Conservation (phyloP, 768 basidiomycete genomes). For the Scleroderma bovista region DNA sequence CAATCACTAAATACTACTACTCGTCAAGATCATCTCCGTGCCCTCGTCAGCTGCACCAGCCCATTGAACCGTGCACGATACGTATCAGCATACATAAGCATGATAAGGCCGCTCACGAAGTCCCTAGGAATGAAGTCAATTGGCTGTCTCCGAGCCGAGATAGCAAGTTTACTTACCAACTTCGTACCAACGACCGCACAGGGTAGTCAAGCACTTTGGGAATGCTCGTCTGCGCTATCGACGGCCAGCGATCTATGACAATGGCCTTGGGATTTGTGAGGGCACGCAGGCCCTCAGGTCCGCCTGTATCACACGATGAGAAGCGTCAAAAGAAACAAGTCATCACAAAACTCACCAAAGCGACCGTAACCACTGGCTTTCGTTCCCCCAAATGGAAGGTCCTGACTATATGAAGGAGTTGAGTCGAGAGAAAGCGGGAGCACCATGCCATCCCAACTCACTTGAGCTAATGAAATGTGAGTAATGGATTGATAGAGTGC, state of each 20-base stretch:
- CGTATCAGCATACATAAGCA: constrained; percentile 43
- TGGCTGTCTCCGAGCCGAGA: neutral
- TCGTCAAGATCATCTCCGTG: constrained; percentile 22
- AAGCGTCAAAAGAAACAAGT: constrained; percentile 2
- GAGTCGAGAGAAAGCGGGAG: constrained; percentile 1
- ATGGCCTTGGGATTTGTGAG: constrained; percentile 88
- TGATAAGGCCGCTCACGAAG: constrained; percentile 44
- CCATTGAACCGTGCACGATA: constrained; percentile 41
- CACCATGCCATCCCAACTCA: constrained; percentile 30
- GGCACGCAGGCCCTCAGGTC: constrained; percentile 86
- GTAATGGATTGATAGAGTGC: constrained; percentile 7
- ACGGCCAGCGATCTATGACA: constrained; percentile 81
- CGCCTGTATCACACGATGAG: constrained; percentile 44
- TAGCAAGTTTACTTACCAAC: constrained; percentile 56
- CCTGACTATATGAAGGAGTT: constrained; percentile 50
- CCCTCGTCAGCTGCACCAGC: constrained; percentile 35
- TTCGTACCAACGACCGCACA: constrained; percentile 60
- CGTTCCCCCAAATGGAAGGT: constrained; percentile 90
- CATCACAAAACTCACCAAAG: constrained; percentile 53
- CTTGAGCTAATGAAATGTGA: constrained; percentile 50
- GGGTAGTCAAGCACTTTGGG: constrained; percentile 87
- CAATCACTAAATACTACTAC: neutral
- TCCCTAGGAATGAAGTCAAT: constrained; percentile 33
- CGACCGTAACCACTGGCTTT: constrained; percentile 92
- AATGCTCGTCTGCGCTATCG: constrained; percentile 76